Conservation (phyloP, 306 rosid genomes). For the Prunus campanulata region DNA sequence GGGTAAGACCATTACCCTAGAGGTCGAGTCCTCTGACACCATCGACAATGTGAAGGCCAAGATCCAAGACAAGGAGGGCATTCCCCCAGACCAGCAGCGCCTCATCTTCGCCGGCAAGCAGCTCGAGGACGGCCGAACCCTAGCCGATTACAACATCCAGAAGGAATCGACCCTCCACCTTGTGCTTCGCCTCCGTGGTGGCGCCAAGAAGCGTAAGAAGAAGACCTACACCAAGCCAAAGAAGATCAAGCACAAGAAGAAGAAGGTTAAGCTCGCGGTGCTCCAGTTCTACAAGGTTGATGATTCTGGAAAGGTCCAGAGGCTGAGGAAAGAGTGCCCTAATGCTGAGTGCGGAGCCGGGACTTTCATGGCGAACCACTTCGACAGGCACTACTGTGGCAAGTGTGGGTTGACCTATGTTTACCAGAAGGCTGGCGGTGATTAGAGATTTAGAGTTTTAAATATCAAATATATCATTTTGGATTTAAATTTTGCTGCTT, state of each 20-base stretch:
- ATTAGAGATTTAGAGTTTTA: conserved; percentile 22
- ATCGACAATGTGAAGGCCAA: conserved; percentile 90
- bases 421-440: conserved; percentile 77
- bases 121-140: conserved; percentile 93
- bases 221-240: conserved; percentile 96
- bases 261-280: conserved; percentile 86
- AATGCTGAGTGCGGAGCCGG: conserved; percentile 90
- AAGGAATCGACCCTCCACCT: conserved; percentile 90
- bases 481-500: background rate
- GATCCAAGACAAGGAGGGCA: conserved; percentile 96
- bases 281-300: conserved; percentile 91
- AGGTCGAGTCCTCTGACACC: conserved; percentile 89
- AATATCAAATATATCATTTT: background rate
- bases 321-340: conserved; percentile 93
- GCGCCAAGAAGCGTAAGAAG: conserved; percentile 96
- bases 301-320: conserved; percentile 80
- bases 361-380: conserved; percentile 91
- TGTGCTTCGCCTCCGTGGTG: conserved; percentile 90
- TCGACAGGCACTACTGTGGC: conserved; percentile 92
- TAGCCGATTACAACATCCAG: conserved; percentile 94
- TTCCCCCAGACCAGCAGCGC: conserved; percentile 94
- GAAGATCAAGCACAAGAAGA: conserved; percentile 96
- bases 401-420: conserved; percentile 91
- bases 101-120: conserved; percentile 94
- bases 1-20: conserved; percentile 89